A percentile compares a stretch with the other conserved stretches of the same genome.
Conservation (phyloP, 1,139 yeast genomes). For the Suhomyces coccinellae region DNA sequence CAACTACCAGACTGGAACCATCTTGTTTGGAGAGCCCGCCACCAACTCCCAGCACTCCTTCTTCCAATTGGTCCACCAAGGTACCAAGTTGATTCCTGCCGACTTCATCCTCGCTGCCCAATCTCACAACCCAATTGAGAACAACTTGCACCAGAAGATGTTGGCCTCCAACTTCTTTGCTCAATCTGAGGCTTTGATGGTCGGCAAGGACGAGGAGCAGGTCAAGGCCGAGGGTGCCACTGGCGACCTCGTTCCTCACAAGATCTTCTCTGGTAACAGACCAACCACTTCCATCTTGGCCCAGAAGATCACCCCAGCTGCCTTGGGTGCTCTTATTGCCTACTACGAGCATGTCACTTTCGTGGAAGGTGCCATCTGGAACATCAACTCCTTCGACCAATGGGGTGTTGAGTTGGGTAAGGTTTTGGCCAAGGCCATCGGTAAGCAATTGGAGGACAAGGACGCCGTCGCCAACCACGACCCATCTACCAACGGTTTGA, state of each 20-base stretch:
- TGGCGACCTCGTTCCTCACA: conserved; percentile 87
- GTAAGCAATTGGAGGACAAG: conserved; percentile 74
- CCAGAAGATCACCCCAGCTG: conserved; percentile 93
- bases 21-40: conserved; percentile 97
- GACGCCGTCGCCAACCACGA: conserved; percentile 70
- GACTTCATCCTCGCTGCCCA: conserved; percentile 96
- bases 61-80: conserved; percentile 99
- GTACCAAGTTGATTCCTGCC: conserved; percentile 94
- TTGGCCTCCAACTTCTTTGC: conserved; percentile 98
- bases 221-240: conserved; percentile 90
- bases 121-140: conserved; percentile 95
- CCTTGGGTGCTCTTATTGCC: conserved; percentile 93
- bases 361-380: conserved; percentile 99
- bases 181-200: conserved; percentile 96
- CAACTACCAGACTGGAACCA: conserved; percentile 93
- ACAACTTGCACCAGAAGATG: conserved; percentile 94
- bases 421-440: conserved; percentile 94
- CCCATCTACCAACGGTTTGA: conserved; percentile 85
- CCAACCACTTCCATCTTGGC: conserved; percentile 97
- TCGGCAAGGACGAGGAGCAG: conserved; percentile 84
- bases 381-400: conserved; percentile 98
- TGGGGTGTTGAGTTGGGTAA: conserved; percentile 99
- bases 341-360: conserved; percentile 97
- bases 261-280: conserved; percentile 95
- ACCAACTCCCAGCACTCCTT: conserved; percentile 98